These are phyloP conservation scores for Agrocybe chaxingu DNA, from an alignment of 768 basidiomycete genomes.

Conservation along the genomic window DNA sequence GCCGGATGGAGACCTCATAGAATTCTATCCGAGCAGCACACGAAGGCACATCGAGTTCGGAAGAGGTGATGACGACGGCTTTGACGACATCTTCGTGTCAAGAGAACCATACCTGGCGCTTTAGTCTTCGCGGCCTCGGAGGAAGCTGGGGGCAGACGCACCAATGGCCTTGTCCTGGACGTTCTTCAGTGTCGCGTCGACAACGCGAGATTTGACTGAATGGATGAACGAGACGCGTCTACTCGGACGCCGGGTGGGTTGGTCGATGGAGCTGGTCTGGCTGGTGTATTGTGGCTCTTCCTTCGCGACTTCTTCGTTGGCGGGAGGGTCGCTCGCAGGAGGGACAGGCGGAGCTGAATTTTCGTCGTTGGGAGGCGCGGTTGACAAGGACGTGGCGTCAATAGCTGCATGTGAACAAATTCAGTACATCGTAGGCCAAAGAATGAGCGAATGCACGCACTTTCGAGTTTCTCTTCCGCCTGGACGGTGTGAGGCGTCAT, in stretches of 20 bases:
- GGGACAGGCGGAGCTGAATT: no score
- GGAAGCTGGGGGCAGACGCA: not conserved
- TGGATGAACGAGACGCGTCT: conserved; percentile 12
- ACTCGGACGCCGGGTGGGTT: conserved; percentile 7
- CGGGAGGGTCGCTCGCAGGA: no score
- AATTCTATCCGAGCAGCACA: conserved; percentile 17
- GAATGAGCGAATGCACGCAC: no score
- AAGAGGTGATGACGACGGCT: conserved; percentile 14
- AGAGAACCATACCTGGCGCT: not conserved
- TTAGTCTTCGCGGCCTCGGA: no score
- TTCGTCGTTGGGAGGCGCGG: no score
- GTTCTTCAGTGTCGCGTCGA: conserved; percentile 17
- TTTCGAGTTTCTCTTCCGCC: no score
- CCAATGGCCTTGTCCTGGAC: conserved; percentile 18
- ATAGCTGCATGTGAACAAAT: no score
- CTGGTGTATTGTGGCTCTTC: not conserved
- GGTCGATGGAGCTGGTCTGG: not conserved
- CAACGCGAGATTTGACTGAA: conserved; percentile 17
- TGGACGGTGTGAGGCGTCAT: no score
- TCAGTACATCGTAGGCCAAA: no score
- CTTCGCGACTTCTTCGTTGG: not conserved
- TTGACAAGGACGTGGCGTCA: no score
- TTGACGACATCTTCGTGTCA: conserved; percentile 14
- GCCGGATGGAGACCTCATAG: not conserved
- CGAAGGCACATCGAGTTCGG: conserved; percentile 6